Base-by-base conservation (phyloP, 257 asterid genomes). In the Rhazya stricta region DNA sequence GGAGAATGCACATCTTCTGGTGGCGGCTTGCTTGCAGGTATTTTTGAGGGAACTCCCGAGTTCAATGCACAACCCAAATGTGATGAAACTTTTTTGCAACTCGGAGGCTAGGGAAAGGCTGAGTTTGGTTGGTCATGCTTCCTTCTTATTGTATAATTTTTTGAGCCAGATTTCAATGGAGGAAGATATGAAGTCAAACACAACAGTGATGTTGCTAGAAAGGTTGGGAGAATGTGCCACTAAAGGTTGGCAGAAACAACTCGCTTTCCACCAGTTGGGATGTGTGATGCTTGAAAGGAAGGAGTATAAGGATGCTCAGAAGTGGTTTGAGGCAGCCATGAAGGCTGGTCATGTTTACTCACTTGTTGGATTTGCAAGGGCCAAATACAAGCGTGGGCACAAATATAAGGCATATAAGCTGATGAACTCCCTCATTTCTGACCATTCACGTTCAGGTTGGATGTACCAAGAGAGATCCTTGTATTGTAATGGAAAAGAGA, bases 381-480 rank as follows among this genome's bases (percentile, higher is more conserved):
- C 96, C 16, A 89, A 83, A 67, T 81, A 83, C 83, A 95, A 92
- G 86, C 96, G 96, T 0, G 98, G 99, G 4, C 98, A 95, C 76
- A 95, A 81, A 81, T 95, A 87, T 78, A 87, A 88, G 76, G 98
- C 99, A 0, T 95, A 89, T 79, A 92, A 83, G 68, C 76, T 92
- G 80, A 88, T 89, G 88, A 88, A 87, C 84, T 86, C 97, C 30
- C 89, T 95, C 56, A 79, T 92, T 71, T 85, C 96, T 25, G 96
- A 88, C 56, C 81, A 83, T 67, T 78, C 80, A 37, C 93, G 97
- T 6, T 74, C 82, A 13, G 99, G 99, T 37, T 95, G 99, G 99
- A 95, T 95, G 99, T 91, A 87, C 85, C 99, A 95, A 77, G 99
- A 95, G 84, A 82, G 96, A 42, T 89, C 97, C 58, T 74, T 95